Percentiles rank a stretch among this genome's conserved stretches.
phyloP scores from a whole-genome alignment of 1,284 basidiomycete genomes.

The Rhodotorula sp. region DNA sequence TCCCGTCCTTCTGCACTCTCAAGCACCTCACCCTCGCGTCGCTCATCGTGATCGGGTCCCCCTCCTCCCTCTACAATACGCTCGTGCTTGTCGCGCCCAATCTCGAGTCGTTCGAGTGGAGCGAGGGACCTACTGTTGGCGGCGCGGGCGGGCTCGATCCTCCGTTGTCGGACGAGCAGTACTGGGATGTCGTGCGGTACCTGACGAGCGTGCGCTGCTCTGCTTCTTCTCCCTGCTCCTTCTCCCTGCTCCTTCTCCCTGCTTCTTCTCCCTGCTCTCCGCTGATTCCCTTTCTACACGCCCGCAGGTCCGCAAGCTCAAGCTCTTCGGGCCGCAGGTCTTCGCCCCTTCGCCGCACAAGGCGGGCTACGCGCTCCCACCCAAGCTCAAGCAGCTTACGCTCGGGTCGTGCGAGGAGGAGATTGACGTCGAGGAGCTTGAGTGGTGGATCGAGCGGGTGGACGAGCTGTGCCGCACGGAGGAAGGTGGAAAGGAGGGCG shows the following conservation, averaged over 20 bases:
- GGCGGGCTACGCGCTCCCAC: conserved; percentile 8
- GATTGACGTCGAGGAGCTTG: neutral
- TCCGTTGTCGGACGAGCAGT: neutral
- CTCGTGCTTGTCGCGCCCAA: neutral
- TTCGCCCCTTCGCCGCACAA: neutral
- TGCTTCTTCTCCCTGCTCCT: neutral
- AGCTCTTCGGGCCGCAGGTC: conserved; percentile 5
- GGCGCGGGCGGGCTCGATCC: neutral
- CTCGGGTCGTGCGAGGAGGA: neutral
- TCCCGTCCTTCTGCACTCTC: conserved; percentile 7
- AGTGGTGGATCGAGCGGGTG: conserved; percentile 11
- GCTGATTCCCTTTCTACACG: neutral
- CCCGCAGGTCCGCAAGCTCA: conserved; percentile 8
- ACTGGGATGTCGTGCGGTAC: neutral
- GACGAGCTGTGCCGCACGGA: neutral
- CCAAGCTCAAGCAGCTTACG: conserved; percentile 6
- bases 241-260: too few species aligned
- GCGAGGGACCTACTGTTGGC: neutral
- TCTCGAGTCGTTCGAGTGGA: conserved; percentile 1
- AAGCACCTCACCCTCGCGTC: conserved; percentile 3
- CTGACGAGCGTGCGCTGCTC: neutral
- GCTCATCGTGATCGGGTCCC: neutral
- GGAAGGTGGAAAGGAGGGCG: neutral
- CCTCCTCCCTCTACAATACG: neutral
- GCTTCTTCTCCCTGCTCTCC: too few species aligned